phyloP scores from a whole-genome alignment of 2,329 filamentous ascomycete genomes.

The Fusarium siculi region DNA sequence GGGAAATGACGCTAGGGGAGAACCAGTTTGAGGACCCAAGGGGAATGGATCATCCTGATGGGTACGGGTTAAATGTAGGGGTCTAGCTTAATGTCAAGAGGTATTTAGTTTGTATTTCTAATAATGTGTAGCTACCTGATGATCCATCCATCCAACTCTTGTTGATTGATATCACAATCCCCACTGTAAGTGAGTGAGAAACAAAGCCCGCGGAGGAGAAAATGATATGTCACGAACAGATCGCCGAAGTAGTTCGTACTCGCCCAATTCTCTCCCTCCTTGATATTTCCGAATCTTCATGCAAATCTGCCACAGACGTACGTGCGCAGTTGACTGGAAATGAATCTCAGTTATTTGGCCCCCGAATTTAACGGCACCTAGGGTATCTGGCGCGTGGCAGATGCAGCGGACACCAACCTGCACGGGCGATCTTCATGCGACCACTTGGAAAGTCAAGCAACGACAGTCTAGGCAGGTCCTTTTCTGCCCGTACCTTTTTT shows the following conservation, averaged over 20 bases:
- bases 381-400: conserved; percentile 23
- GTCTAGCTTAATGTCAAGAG: conserved; percentile 1
- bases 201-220: neutral
- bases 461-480: neutral
- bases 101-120: neutral
- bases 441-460: conserved; percentile 21
- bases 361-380: conserved; percentile 24
- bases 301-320: conserved; percentile 1
- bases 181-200: neutral
- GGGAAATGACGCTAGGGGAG: conserved; percentile 23
- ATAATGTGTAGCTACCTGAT: neutral
- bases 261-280: neutral
- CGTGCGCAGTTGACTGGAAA: neutral
- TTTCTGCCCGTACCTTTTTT: neutral
- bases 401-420: conserved; percentile 31
- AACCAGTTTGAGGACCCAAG: conserved; percentile 1
- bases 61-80: conserved; percentile 18
- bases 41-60: conserved; percentile 27
- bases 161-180: neutral
- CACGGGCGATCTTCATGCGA: conserved; percentile 33
- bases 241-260: neutral
- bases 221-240: conserved; percentile 5
- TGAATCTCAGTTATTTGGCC: conserved; percentile 17
- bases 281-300: conserved; percentile 10
- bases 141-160: neutral